Percentiles rank a stretch among this genome's conserved stretches.
Conservation (phyloP, 768 basidiomycete genomes). For the Astraeus odoratus region DNA sequence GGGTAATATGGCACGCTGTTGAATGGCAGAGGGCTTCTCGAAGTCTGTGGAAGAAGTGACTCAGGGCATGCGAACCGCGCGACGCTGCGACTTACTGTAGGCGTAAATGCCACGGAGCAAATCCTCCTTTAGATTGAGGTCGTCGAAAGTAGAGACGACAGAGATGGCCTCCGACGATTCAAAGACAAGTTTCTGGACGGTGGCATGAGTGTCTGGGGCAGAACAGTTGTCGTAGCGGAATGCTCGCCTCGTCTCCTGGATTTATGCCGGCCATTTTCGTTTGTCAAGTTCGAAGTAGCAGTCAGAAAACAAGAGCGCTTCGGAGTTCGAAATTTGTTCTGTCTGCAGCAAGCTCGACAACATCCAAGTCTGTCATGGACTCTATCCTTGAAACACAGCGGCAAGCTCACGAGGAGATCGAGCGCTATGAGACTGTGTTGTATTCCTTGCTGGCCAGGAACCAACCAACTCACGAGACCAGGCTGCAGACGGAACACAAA, state of each 20-base stretch:
- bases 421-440: conserved; percentile 83
- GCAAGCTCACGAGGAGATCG: conserved; percentile 92
- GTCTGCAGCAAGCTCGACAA: background rate
- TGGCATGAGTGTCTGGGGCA: conserved; percentile 1
- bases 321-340: conserved; percentile 52
- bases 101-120: conserved; percentile 96
- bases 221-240: conserved; percentile 15
- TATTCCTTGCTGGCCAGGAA: conserved; percentile 75
- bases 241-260: conserved; percentile 72
- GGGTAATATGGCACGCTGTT: conserved; percentile 95
- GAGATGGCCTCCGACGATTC: conserved; percentile 92
- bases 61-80: conserved; percentile 2
- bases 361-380: conserved; percentile 55
- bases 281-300: conserved; percentile 34
- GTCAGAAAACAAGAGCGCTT: conserved; percentile 13
- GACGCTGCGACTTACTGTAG: conserved; percentile 61
- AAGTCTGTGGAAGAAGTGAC: conserved; percentile 50
- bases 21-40: conserved; percentile 97
- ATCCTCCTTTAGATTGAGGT: conserved; percentile 89
- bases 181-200: conserved; percentile 77
- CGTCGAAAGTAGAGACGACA: conserved; percentile 84
- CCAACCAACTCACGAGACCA: conserved; percentile 52
- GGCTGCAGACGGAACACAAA: conserved; percentile 78
- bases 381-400: conserved; percentile 91
- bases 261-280: conserved; percentile 75